Conservation (phyloP, 495 filamentous ascomycete species). For the Beverwykella pulmonaria region DNA sequence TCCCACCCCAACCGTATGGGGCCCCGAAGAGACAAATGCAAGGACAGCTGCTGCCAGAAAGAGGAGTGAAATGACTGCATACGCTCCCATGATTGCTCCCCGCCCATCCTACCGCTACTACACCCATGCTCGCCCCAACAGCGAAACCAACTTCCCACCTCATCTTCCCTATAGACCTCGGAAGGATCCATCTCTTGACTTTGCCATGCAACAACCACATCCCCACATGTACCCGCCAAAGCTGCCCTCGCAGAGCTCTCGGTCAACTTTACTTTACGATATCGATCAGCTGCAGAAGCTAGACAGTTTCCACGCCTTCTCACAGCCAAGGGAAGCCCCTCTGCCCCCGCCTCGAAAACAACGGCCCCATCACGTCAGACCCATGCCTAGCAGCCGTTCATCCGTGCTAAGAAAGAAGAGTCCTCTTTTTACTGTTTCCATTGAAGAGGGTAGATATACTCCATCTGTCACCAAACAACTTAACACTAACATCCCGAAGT, state of each 20-base stretch:
- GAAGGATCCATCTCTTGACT: constrained; percentile 14
- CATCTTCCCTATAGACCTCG: not conserved
- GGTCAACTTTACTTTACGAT: not conserved
- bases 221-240: not conserved
- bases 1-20: constrained; percentile 56
- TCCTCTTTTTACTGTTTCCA: constrained; percentile 8
- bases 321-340: not conserved
- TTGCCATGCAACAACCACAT: constrained; percentile 13
- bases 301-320: not conserved
- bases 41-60: constrained; percentile 28
- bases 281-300: not conserved
- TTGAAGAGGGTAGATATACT: not conserved
- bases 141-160: not conserved
- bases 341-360: not conserved
- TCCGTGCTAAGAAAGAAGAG: constrained; percentile 9
- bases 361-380: not conserved
- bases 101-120: not conserved
- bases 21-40: constrained; percentile 19
- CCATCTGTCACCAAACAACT: not conserved
- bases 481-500: not conserved
- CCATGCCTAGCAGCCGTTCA: not conserved
- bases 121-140: constrained; percentile 5
- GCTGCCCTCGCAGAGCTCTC: not conserved
- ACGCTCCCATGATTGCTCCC: not conserved
- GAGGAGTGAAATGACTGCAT: constrained; percentile 27